Evolutionary conservation across 2,329 filamentous ascomycete species (phyloP).

Genomic region (Colletotrichum sp.): DNA sequence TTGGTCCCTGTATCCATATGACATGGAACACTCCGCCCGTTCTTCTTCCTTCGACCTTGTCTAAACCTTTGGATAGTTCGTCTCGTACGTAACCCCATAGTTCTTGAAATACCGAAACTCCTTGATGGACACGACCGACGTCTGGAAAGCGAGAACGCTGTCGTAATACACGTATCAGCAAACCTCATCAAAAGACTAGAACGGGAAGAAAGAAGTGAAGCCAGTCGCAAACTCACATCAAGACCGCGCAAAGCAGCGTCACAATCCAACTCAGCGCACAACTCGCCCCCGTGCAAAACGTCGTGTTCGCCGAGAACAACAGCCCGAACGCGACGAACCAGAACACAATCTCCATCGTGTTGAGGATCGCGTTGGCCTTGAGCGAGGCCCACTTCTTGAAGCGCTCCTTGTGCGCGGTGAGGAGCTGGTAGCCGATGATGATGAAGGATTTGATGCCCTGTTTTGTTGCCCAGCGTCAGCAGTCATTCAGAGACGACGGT

Average conservation of each 20-base stretch:
- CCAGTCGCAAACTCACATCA: background rate
- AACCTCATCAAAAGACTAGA: background rate
- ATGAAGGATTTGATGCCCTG: slow-evolving; percentile 42
- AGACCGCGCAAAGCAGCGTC: background rate
- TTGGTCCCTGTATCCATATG: background rate
- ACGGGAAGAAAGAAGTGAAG: background rate
- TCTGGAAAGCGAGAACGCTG: slow-evolving; percentile 13
- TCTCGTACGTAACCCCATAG: background rate
- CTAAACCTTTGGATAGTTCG: background rate
- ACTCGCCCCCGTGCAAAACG: slow-evolving; percentile 12
- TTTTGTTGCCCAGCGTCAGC: background rate
- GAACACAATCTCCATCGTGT: slow-evolving; percentile 44
- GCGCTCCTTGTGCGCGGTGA: slow-evolving; percentile 35
- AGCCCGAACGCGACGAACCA: slow-evolving; percentile 31
- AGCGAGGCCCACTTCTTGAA: slow-evolving; percentile 40
- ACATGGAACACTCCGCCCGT: background rate
- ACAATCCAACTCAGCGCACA: slow-evolving; percentile 18
- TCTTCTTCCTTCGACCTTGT: background rate
- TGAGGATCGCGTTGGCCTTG: slow-evolving; percentile 45
- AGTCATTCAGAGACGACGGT: background rate
- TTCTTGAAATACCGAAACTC: slow-evolving; percentile 1
- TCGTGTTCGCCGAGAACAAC: background rate
- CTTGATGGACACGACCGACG: slow-evolving; percentile 1
- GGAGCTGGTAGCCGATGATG: slow-evolving; percentile 43
- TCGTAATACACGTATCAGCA: background rate